Percentiles rank a stretch among this genome's conserved stretches.
Evolutionary conservation across 306 rosid species (phyloP).

Genomic region (Cajanus cajan): DNA sequence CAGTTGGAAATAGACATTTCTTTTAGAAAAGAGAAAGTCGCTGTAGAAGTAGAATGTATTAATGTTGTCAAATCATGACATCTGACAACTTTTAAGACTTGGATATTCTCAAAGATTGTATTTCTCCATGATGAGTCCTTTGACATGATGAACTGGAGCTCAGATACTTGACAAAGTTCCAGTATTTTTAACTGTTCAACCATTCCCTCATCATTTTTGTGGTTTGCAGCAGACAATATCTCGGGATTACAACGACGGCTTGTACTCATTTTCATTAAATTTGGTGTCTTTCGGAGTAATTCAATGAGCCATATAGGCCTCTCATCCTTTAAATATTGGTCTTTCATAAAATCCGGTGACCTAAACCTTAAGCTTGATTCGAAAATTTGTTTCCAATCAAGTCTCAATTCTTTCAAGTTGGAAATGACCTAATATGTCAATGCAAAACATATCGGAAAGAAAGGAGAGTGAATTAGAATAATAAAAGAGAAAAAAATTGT

Average conservation of each 20-base stretch:
- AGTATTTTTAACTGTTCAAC: background rate
- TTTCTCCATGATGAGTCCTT: background rate
- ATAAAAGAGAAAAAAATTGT: background rate
- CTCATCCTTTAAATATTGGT: background rate
- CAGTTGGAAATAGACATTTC: background rate
- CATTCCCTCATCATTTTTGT: background rate
- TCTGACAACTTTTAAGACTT: background rate
- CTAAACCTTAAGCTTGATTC: background rate
- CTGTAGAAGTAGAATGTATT: background rate
- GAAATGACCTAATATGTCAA: background rate
- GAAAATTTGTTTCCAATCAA: background rate
- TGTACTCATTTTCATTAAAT: background rate
- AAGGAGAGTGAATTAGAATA: background rate
- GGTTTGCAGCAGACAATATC: background rate
- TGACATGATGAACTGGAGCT: background rate
- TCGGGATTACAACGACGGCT: fast-evolving
- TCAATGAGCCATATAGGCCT: background rate
- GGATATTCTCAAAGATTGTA: background rate
- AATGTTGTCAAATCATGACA: too few species aligned
- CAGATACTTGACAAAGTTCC: fast-evolving
- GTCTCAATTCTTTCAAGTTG: background rate
- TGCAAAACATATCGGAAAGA: background rate
- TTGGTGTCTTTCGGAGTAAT: background rate
- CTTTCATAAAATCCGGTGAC: background rate
- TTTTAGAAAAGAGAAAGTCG: background rate